Percentiles rank a stretch among this genome's conserved stretches.
phyloP scores from a whole-genome alignment of 352 stramenopile genomes.

The Vaucheria bursata region DNA sequence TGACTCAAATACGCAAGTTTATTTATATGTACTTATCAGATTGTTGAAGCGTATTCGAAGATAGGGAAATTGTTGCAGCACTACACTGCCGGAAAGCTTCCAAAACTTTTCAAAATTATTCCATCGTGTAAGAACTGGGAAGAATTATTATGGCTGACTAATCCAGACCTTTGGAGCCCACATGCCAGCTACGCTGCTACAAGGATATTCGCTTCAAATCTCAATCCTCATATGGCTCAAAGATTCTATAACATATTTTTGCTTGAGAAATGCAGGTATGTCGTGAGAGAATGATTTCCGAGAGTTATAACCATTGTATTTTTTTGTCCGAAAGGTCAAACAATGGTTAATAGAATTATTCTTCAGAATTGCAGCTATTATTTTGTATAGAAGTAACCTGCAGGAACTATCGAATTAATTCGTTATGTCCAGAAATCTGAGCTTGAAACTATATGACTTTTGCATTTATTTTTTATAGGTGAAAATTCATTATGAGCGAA shows the following conservation, averaged over 20 bases:
- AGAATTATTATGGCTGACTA: constrained; percentile 90
- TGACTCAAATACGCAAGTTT: no score
- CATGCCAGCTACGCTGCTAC: constrained; percentile 92
- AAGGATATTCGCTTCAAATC: constrained; percentile 95
- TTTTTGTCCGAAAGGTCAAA: not conserved
- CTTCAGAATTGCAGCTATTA: not conserved
- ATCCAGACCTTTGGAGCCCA: constrained; percentile 93
- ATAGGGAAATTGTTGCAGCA: constrained; percentile 92
- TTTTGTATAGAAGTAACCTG: no score
- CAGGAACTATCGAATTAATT: no score
- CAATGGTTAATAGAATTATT: not conserved
- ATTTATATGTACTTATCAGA: no score
- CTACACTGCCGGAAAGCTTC: constrained; percentile 96
- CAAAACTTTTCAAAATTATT: constrained; percentile 99
- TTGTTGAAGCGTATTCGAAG: constrained; percentile 87
- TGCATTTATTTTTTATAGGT: no score
- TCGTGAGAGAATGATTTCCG: no score
- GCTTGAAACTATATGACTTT: no score
- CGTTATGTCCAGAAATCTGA: no score
- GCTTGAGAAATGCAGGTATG: constrained; percentile 67
- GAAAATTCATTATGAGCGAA: no score
- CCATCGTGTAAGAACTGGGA: constrained; percentile 97
- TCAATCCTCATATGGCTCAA: constrained; percentile 98
- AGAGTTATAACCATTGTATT: no score
- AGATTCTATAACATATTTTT: constrained; percentile 98